Percentiles rank a stretch among this genome's conserved stretches.
Evolutionary conservation across 2,329 filamentous ascomycete genomes (phyloP).

Genomic region (Harringtonia aguacate): DNA sequence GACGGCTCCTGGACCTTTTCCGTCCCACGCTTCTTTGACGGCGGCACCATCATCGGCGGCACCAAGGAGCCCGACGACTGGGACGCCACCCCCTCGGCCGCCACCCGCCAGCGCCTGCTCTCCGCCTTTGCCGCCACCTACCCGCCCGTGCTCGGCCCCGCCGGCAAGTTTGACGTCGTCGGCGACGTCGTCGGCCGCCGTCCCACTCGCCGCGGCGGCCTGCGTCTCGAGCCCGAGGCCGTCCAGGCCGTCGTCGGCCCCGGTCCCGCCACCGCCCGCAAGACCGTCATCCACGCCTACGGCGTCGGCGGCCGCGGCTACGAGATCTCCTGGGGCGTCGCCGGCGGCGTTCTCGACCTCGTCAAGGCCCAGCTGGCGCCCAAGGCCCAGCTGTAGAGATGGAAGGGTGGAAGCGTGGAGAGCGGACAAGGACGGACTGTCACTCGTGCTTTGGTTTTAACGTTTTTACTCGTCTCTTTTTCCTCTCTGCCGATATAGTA

Average conservation of each 20-base stretch:
- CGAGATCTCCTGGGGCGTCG: conserved; percentile 51
- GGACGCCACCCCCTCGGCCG: conserved; percentile 34
- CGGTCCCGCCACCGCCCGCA: background rate
- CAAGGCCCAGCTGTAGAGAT: background rate
- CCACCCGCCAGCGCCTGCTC: conserved; percentile 37
- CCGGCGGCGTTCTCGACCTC: conserved; percentile 33
- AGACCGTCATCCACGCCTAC: conserved; percentile 40
- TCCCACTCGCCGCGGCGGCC: conserved; percentile 32
- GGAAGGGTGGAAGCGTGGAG: background rate
- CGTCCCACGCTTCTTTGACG: conserved; percentile 49
- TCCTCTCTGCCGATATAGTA: too few relatives aligned
- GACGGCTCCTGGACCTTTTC: conserved; percentile 55
- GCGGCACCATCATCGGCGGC: conserved; percentile 55
- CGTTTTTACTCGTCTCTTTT: too few relatives aligned
- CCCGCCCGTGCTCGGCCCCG: conserved; percentile 17
- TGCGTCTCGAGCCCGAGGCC: conserved; percentile 42
- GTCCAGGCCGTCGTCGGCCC: conserved; percentile 16
- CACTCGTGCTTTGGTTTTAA: too few relatives aligned
- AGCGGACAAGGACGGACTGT: too few relatives aligned
- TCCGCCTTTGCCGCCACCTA: conserved; percentile 27
- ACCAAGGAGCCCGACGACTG: conserved; percentile 52
- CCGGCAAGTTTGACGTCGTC: conserved; percentile 10
- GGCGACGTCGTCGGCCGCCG: conserved; percentile 33
- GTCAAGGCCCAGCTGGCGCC: conserved; percentile 14
- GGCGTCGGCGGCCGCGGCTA: conserved; percentile 51